phyloP scores from a whole-genome alignment of 2,329 filamentous ascomycete genomes.

The Aureobasidium leucospermi region DNA sequence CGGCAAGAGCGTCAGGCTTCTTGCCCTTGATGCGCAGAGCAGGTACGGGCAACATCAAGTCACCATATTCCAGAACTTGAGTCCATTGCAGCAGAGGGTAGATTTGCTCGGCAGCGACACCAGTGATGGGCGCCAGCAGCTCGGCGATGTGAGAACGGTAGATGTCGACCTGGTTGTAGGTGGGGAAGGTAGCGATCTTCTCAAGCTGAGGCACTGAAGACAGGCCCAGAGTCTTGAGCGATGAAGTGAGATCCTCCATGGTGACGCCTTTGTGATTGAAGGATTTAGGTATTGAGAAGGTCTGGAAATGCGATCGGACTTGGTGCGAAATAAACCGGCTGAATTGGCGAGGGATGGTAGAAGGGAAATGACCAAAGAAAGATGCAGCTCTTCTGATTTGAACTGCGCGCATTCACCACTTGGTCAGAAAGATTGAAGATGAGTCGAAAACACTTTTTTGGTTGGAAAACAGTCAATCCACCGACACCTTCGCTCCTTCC shows the following conservation, averaged over 20 bases:
- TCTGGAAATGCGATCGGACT: neutral
- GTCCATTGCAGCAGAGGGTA: conserved; percentile 75
- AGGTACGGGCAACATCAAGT: conserved; percentile 69
- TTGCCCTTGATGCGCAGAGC: conserved; percentile 67
- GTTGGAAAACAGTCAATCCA: neutral
- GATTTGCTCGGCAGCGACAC: conserved; percentile 62
- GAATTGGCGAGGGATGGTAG: neutral
- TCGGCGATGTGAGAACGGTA: conserved; percentile 71
- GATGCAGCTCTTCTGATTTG: neutral
- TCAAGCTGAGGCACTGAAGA: conserved; percentile 32
- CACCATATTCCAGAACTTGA: conserved; percentile 70
- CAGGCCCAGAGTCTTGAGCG: conserved; percentile 31
- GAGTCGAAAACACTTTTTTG: conserved; percentile 12
- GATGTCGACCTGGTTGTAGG: conserved; percentile 68
- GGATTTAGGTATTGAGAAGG: neutral
- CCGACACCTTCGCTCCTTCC: neutral
- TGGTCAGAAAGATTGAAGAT: neutral
- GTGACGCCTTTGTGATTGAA: neutral
- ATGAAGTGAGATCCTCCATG: conserved; percentile 30
- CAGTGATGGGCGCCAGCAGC: conserved; percentile 60
- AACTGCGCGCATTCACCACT: conserved; percentile 11
- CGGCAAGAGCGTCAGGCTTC: conserved; percentile 50
- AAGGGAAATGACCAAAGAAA: conserved; percentile 5
- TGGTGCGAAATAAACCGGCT: neutral
- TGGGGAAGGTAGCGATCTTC: conserved; percentile 46